Evolutionary conservation across 495 filamentous ascomycete species (phyloP).

Genomic region (Talaromyces nanjingensis): DNA sequence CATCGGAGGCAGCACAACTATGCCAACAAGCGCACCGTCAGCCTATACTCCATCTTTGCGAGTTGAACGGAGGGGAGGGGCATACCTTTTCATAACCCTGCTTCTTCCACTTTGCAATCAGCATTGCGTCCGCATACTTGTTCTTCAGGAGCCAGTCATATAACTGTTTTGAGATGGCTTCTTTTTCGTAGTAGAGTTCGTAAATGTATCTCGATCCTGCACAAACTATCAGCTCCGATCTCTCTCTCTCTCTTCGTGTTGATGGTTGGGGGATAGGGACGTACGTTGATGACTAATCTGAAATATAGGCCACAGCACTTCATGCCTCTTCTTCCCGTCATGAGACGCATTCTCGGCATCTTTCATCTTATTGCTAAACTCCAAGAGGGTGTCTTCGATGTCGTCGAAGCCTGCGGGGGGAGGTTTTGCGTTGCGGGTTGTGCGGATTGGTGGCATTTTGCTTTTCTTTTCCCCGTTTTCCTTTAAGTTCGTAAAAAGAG

Average conservation of each 20-base stretch:
- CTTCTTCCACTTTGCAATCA: constrained; percentile 99
- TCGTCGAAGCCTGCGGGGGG: constrained; percentile 94
- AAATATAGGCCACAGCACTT: constrained; percentile 94
- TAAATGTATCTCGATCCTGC: constrained; percentile 83
- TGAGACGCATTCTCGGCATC: constrained; percentile 81
- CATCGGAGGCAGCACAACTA: constrained; percentile 91
- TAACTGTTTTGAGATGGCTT: constrained; percentile 81
- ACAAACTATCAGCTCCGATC: not conserved
- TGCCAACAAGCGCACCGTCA: not conserved
- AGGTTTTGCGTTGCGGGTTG: constrained; percentile 71
- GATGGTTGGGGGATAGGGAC: constrained; percentile 14
- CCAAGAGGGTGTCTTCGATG: constrained; percentile 91
- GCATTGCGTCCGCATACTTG: constrained; percentile 83
- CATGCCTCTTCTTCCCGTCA: constrained; percentile 75
- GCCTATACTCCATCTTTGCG: no score
- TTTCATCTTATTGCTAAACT: constrained; percentile 98
- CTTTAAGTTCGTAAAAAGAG: not conserved
- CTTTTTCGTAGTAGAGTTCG: constrained; percentile 96
- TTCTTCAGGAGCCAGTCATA: constrained; percentile 98
- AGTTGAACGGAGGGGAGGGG: no score
- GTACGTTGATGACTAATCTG: constrained; percentile 92
- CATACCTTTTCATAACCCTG: constrained; percentile 94
- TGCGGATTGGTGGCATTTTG: constrained; percentile 81
- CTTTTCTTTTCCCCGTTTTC: not conserved
- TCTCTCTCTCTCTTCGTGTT: not conserved